Evolutionary conservation across 2,329 filamentous ascomycete species (phyloP).

Genomic region (Ophiostoma sp.): DNA sequence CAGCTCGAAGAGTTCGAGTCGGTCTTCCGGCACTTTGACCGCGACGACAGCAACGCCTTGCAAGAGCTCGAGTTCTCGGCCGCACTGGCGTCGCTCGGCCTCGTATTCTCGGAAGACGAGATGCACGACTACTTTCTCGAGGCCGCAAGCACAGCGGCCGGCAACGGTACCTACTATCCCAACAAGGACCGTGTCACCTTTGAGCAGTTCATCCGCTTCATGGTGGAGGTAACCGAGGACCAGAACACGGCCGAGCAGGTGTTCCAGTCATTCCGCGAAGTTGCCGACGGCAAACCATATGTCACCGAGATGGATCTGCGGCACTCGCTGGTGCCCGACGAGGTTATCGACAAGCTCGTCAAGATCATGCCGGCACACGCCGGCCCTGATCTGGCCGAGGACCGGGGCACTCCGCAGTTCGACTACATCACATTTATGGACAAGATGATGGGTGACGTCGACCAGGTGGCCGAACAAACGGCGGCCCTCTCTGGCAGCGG

Average conservation of each 20-base stretch:
- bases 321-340: constrained; percentile 91
- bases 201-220: constrained; percentile 98
- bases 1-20: constrained; percentile 98
- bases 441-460: constrained; percentile 56
- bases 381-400: constrained; percentile 78
- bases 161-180: constrained; percentile 5
- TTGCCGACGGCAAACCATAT: constrained; percentile 97
- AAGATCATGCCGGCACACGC: constrained; percentile 78
- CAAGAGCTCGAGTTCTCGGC: constrained; percentile 95
- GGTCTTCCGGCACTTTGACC: constrained; percentile 96
- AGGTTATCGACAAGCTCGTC: constrained; percentile 89
- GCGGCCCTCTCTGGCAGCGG: not conserved
- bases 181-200: constrained; percentile 76
- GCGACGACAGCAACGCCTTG: constrained; percentile 82
- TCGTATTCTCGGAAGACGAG: constrained; percentile 95
- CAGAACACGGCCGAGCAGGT: constrained; percentile 98
- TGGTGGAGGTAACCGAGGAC: constrained; percentile 98
- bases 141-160: constrained; percentile 54
- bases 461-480: constrained; percentile 13
- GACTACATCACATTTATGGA: constrained; percentile 99
- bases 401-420: constrained; percentile 78
- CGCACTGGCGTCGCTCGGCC: constrained; percentile 84
- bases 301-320: constrained; percentile 96
- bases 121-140: constrained; percentile 94
- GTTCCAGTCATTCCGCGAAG: constrained; percentile 94